These are phyloP conservation scores for Terana coerulea DNA, from an alignment of 768 basidiomycete genomes.

Conservation along the genomic window DNA sequence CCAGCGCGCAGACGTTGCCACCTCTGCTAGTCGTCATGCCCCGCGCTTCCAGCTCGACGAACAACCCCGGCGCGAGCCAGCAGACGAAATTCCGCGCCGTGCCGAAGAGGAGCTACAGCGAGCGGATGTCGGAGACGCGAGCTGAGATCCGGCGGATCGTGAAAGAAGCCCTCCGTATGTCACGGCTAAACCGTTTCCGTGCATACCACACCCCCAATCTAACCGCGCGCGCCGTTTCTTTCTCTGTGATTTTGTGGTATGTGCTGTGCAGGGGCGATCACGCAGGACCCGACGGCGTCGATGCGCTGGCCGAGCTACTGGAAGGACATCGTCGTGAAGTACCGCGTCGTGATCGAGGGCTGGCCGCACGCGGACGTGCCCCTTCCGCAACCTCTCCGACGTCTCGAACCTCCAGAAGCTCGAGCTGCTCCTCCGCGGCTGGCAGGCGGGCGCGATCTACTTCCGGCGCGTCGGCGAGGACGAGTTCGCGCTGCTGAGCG, in stretches of 20 bases:
- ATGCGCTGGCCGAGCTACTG: conserved; percentile 26
- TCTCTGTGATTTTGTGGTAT: background rate
- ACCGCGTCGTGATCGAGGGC: conserved; percentile 26
- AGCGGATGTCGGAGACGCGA: conserved; percentile 27
- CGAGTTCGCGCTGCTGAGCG: conserved; percentile 17
- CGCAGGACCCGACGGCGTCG: conserved; percentile 20
- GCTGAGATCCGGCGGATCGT: conserved; percentile 23
- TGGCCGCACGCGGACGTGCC: conserved; percentile 25
- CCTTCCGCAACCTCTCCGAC: conserved; percentile 27
- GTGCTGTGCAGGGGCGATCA: conserved; percentile 17
- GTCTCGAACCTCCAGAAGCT: conserved; percentile 25
- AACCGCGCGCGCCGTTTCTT: background rate
- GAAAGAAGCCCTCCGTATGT: conserved; percentile 22
- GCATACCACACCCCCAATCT: too few species aligned
- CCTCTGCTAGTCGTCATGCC: conserved; percentile 15
- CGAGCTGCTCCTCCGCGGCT: conserved; percentile 24
- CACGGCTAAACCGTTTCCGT: background rate
- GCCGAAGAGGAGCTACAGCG: conserved; percentile 22
- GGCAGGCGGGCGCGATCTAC: conserved; percentile 19
- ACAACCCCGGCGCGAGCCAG: conserved; percentile 14
- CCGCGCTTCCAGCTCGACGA: conserved; percentile 8
- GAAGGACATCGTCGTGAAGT: conserved; percentile 24
- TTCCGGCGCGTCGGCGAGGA: conserved; percentile 21
- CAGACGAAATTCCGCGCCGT: conserved; percentile 24
- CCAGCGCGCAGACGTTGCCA: too few species aligned